Evolutionary conservation across 192 early-diverging fungal genomes (phyloP), one percentile per base, ranked within the genome.

Genomic region (Gonapodya prolifera): DNA sequence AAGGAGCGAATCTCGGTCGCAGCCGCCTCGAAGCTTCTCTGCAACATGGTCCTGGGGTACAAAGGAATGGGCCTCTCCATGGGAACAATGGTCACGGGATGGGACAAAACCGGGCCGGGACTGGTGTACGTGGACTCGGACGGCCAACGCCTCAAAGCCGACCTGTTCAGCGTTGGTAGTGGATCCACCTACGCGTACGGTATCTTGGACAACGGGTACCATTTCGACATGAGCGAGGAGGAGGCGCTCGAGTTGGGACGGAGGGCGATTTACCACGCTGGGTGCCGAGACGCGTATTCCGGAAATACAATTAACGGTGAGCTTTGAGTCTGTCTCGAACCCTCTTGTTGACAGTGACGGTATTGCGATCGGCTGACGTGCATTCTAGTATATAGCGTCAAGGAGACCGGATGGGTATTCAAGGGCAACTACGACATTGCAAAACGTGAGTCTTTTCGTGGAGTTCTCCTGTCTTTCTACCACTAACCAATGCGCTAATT

Each of bases 101-200:
- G 96, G 96, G 96, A 99, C 78, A 95, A 96, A 84, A 92, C 87
- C 8, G 91, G 96, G 1, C 96, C 96, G 1, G 91, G 89, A 69
- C 84, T 99, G 70, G 98, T 91, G 84, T 99, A 99, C 79, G 95
- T 99, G 17, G 98, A 99, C 80, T 94, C 92, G 2, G 96, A 99
- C 69, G 98, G 96, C 28, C 87, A 91, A 70, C 88, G 98, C 33
- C 80, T 98, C 78, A 91, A 89, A 80, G 91, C 91, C 17, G 90
- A 98, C 74, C 75, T 94, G 75, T 99, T 99, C 82, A 96, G 95
- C 34, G 98, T 99, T 34, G 98, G 98, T 16, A 97, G 95, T 28
- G 98, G 98, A n/a, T 95, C 96, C 30, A 96, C 96, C 29, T 99
- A 94, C 86, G 98, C 98, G 2, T 99, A 99, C 83, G 96, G 98